These are phyloP conservation scores for Fusarium denticulatum DNA, from an alignment of 2,329 filamentous ascomycete genomes.

Conservation along the genomic window DNA sequence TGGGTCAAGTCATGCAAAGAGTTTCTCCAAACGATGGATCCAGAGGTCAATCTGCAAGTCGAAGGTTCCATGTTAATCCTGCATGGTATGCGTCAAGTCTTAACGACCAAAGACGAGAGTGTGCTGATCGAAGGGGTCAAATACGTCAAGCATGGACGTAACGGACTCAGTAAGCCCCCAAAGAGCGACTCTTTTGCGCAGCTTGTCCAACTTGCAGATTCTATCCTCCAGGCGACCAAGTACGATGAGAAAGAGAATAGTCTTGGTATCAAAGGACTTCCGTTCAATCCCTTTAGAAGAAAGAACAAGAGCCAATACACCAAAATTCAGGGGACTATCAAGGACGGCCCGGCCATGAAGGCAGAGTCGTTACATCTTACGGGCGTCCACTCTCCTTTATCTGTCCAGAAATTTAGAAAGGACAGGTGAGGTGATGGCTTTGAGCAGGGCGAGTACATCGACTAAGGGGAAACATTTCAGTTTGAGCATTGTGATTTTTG, in stretches of 20 bases:
- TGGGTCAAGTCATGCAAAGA: constrained; percentile 12
- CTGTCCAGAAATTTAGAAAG: neutral
- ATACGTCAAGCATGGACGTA: neutral
- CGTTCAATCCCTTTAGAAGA: neutral
- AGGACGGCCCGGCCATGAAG: neutral
- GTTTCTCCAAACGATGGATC: constrained; percentile 21
- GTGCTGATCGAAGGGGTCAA: neutral
- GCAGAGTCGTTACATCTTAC: neutral
- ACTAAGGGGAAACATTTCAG: neutral
- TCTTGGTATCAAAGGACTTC: neutral
- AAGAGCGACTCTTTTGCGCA: constrained; percentile 1
- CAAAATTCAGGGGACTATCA: neutral
- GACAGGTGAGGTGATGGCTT: neutral
- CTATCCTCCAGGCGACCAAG: neutral
- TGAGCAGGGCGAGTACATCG: neutral
- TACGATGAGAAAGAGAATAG: neutral
- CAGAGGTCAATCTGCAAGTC: constrained; percentile 9
- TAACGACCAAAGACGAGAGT: neutral
- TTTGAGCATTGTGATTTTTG: neutral
- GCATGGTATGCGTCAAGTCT: neutral
- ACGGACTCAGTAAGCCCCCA: neutral
- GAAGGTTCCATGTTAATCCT: constrained; percentile 17
- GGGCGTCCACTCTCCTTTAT: constrained; percentile 15
- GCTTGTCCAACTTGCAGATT: neutral
- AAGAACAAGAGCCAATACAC: neutral